These are phyloP conservation scores for Knoxia roxburghii DNA, from an alignment of 257 asterid genomes.

Conservation along the genomic window DNA sequence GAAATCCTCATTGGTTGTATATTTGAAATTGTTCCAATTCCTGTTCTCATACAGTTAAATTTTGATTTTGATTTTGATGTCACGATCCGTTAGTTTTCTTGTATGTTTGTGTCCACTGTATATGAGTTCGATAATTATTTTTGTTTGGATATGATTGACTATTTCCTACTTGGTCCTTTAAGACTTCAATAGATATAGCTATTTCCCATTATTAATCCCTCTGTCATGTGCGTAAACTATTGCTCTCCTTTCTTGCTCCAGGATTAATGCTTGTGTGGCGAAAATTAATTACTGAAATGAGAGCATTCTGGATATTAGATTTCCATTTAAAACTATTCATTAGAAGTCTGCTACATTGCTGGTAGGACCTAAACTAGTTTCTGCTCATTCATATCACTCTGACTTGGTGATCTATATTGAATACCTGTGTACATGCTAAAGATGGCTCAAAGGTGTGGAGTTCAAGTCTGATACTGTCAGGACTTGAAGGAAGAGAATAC, in stretches of 20 bases:
- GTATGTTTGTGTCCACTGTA: neutral
- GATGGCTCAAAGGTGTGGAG: neutral
- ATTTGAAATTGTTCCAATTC: neutral
- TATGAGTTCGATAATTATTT: neutral
- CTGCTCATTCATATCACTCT: neutral
- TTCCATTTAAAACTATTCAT: neutral
- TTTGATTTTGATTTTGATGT: no score
- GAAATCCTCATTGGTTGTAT: neutral
- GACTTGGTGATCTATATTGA: neutral
- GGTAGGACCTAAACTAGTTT: neutral
- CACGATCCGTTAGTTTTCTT: neutral
- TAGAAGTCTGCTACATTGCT: neutral
- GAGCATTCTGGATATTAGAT: neutral
- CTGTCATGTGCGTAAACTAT: neutral
- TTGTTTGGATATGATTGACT: neutral
- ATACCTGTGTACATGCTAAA: neutral
- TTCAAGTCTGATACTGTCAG: neutral
- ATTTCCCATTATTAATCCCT: neutral
- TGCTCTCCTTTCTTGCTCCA: constrained; percentile 1
- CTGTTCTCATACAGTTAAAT: no score
- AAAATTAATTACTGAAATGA: neutral
- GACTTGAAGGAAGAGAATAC: neutral
- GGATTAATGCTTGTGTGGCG: neutral
- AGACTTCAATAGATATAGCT: neutral
- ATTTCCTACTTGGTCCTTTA: neutral